These are phyloP conservation scores for Ustilago loliicola DNA, from an alignment of 1,284 basidiomycete species.

Conservation along the genomic window DNA sequence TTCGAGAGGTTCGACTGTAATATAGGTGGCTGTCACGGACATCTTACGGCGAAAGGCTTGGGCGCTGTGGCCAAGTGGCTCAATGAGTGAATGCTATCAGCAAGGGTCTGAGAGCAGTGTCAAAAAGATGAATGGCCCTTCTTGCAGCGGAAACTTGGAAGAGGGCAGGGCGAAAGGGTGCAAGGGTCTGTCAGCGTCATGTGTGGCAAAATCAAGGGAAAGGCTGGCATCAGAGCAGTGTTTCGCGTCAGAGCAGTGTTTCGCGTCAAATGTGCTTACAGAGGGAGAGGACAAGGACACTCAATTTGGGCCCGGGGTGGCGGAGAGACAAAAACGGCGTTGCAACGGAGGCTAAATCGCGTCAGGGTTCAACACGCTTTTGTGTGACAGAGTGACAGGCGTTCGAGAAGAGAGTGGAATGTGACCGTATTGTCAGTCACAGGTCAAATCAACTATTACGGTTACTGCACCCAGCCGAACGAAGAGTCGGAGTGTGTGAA, in stretches of 20 bases:
- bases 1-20: no score
- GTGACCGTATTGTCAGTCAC: not conserved
- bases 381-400: not conserved
- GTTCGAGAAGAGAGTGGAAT: not conserved
- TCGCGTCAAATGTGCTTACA: not conserved
- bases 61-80: no score
- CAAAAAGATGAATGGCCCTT: not conserved
- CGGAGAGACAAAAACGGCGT: not conserved
- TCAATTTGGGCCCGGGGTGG: not conserved
- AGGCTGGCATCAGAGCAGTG: not conserved
- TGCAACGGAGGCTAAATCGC: not conserved
- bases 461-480: not conserved
- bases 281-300: no score
- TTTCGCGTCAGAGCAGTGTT: no score
- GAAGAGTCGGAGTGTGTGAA: not conserved
- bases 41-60: no score
- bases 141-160: not conserved
- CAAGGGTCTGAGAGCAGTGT: constrained; percentile 5
- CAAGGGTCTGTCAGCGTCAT: not conserved
- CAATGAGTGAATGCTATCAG: no score
- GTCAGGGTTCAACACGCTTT: not conserved
- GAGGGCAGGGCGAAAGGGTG: not conserved
- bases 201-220: not conserved
- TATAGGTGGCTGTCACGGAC: no score
- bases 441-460: not conserved